Conservation (phyloP, 140 eudicot species). For the Senecio squalidus region DNA sequence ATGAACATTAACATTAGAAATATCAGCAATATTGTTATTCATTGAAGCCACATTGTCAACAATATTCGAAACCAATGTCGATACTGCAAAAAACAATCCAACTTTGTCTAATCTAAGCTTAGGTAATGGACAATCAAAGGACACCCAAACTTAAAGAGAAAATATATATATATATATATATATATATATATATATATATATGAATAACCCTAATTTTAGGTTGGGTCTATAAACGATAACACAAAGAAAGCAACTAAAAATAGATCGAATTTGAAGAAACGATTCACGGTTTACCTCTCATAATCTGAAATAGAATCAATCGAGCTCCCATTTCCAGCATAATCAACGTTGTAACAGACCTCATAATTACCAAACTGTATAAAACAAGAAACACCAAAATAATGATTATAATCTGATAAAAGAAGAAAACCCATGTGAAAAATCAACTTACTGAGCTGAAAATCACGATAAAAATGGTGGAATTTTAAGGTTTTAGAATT, state of each 20-base stretch:
- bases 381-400: background rate
- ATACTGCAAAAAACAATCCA: background rate
- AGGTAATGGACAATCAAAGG: background rate
- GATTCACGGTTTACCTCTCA: conserved; percentile 27
- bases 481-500: conserved; percentile 9
- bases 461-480: conserved; percentile 22
- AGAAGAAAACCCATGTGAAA: conserved; percentile 24
- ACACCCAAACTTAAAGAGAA: background rate
- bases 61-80: background rate
- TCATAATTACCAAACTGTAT: conserved; percentile 23
- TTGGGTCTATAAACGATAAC: background rate
- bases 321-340: conserved; percentile 27
- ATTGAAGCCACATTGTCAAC: background rate
- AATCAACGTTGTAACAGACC: conserved; percentile 18
- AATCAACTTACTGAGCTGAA: conserved; percentile 16
- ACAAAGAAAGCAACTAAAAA: background rate
- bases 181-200: background rate
- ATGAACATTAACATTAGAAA: background rate
- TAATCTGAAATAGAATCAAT: conserved; percentile 17
- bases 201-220: conserved; percentile 12
- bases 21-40: background rate
- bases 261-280: background rate
- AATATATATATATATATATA: no score
- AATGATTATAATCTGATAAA: conserved; percentile 6
- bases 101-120: background rate